Base-by-base conservation (phyloP, 1,284 basidiomycete genomes). In the Papiliotrema laurentii region DNA sequence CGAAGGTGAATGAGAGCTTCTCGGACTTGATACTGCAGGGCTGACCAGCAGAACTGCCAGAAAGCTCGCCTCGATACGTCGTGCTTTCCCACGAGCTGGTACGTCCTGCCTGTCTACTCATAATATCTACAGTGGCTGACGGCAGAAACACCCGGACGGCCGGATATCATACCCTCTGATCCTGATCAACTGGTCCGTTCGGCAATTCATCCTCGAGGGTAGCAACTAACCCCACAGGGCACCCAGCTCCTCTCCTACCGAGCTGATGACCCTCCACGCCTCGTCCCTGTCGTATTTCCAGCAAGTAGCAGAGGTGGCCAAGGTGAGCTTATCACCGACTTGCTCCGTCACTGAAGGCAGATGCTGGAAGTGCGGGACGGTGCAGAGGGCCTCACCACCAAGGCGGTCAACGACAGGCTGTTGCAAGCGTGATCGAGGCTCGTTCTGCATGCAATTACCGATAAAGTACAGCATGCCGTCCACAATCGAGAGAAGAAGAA, bases 21-120 rank as follows among this genome's bases (percentile, higher is more conserved):
- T 39, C 19, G 21, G 25, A 14, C 14, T 22, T 25, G n/a, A 3
- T 21, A 45, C 10, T 2, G 49, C 10, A 4, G 26, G 7, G 5
- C 18, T 27, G 18, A 18, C 44, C 2, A 11, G 44, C 60, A 93
- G 93, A 94, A 65, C 79, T 97, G 5, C 92, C 92, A 0, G 89
- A 89, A 73, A 88, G 87, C 70, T 81, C 86, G 5, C 92, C 92
- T 10, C 81, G 92, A 59, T 96, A 90, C 68, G 82, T 96, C 40
- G 71, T 97, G 19, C 75, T 87, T 26, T 89, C 88, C 14, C 88
- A 93, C 64, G 85, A 89, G 63, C 79, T 92, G 21, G 74, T 74
- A 31, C 28, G 70, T 55, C 28, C 22, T 11, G 14, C n/a, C 26
- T 21, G 9, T 31, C 25, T 10, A 5, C 13, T 31, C 10, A n/a